These are phyloP conservation scores for Fusarium vanettenii DNA, from an alignment of 2,329 filamentous ascomycete genomes.

Conservation along the genomic window DNA sequence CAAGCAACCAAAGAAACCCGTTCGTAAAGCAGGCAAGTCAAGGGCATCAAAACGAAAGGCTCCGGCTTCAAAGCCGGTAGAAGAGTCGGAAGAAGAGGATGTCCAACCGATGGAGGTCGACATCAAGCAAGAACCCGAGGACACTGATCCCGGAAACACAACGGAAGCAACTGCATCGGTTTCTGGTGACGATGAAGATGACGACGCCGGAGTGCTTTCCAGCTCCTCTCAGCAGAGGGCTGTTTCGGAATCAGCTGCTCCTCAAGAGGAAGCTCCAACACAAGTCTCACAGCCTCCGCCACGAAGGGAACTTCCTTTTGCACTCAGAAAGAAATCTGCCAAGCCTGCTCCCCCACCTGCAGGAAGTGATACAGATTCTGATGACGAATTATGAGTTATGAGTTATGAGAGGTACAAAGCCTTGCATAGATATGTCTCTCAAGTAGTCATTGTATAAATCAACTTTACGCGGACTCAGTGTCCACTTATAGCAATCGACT, in stretches of 20 bases:
- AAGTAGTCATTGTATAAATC: not conserved
- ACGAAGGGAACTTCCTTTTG: constrained; percentile 59
- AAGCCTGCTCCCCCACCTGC: constrained; percentile 42
- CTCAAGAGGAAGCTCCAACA: constrained; percentile 16
- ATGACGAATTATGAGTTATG: constrained; percentile 62
- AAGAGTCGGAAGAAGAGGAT: constrained; percentile 54
- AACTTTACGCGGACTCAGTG: not conserved
- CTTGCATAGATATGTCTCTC: not conserved
- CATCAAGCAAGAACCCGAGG: constrained; percentile 49
- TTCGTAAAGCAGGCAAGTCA: constrained; percentile 49
- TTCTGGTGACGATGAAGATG: constrained; percentile 56
- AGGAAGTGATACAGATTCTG: constrained; percentile 64
- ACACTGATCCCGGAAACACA: constrained; percentile 54
- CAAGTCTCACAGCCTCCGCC: constrained; percentile 49
- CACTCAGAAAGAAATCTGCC: constrained; percentile 47
- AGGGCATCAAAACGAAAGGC: constrained; percentile 64
- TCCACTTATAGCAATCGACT: not conserved
- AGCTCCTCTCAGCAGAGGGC: constrained; percentile 7
- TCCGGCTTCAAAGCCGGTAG: constrained; percentile 49
- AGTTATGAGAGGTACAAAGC: constrained; percentile 8
- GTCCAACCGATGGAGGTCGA: constrained; percentile 65
- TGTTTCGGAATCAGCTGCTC: not conserved
- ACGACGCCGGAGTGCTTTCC: constrained; percentile 33
- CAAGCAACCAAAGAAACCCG: constrained; percentile 40
- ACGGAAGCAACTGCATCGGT: constrained; percentile 56